Conservation (phyloP, 1,139 yeast species). For the Debaryomycetaceae sp. region DNA sequence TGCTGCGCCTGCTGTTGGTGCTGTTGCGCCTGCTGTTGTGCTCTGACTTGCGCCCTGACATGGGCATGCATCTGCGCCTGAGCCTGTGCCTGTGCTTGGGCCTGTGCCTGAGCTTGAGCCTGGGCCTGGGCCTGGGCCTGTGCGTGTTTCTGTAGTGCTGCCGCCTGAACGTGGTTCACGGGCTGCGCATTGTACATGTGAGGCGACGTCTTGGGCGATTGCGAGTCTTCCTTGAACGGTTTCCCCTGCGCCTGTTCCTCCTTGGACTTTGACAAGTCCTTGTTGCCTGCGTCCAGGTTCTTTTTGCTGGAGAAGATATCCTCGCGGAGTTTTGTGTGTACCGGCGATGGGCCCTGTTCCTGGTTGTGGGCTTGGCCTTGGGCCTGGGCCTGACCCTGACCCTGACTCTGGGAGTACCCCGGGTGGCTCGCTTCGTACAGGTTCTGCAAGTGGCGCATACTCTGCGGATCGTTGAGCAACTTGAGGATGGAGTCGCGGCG, state of each 20-base stretch:
- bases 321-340: constrained; percentile 16
- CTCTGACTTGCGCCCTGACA: constrained; percentile 1
- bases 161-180: constrained; percentile 4
- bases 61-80: constrained; percentile 2
- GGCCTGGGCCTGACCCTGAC: too few species aligned
- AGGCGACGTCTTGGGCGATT: constrained; percentile 35
- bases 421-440: background rate
- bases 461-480: constrained; percentile 23
- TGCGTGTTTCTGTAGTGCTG: constrained; percentile 5
- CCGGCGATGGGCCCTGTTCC: too few species aligned
- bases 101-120: constrained; percentile 4
- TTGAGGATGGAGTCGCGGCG: constrained; percentile 33
- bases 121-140: constrained; percentile 3
- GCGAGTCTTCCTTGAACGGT: constrained; percentile 26
- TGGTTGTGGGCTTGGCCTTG: too few species aligned
- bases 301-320: constrained; percentile 29
- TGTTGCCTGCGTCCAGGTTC: constrained; percentile 1
- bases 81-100: constrained; percentile 5
- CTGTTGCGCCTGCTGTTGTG: constrained; percentile 1
- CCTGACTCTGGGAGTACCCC: too few species aligned
- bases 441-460: constrained; percentile 5
- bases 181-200: constrained; percentile 9
- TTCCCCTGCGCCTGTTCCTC: constrained; percentile 1
- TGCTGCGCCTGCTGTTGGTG: too few species aligned
- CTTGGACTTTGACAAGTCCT: background rate